Base-by-base conservation (phyloP, 2,329 filamentous ascomycete species). In the Cladorrhinum sp. region DNA sequence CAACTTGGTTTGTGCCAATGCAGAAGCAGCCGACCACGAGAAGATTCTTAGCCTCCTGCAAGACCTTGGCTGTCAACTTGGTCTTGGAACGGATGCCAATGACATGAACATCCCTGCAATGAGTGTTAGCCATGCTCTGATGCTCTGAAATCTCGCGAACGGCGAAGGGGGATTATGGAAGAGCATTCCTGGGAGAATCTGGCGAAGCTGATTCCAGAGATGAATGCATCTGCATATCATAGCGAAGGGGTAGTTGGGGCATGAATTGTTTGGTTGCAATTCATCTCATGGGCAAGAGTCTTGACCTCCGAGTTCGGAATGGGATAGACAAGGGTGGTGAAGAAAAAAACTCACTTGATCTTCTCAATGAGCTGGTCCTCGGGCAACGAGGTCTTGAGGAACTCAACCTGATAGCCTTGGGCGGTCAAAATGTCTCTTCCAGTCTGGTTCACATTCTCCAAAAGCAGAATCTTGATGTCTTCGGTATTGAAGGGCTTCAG, bases 11-110 rank as follows among this genome's bases (percentile, higher is more conserved):
- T 60, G 95, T 99, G 67, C 95, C 95, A 70, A 99, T 99, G 76
- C 95, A 99, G 84, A 99, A 99, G 80, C 95, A 99, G 63, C 95
- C 95, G 69, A 98, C 86, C 64, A 97, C 95, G 62, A 98, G 89
- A 58, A 99, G 84, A 74, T 97, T 96, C 80, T 93, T 96, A 59
- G 95, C 95, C 74, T 96, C 88, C 60, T 86, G 83, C 63, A 99
- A 83, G 26, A 99, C 91, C 71, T 87, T 88, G 65, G 90, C 88
- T 8, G 87, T 94, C 73, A 99, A 85, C 79, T 95, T 96, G 33
- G 95, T 99, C 82, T 99, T 99, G 62, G 94, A 98, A 66, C 95
- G 91, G 70, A 99, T 98, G 67, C 95, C 95, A 73, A 99, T 95
- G 71, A 98, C 95, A 73, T 99, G 95, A 26, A 97, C 91, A 73